Base-by-base conservation (phyloP, 495 filamentous ascomycete genomes). In the Apiosordaria backusii region DNA sequence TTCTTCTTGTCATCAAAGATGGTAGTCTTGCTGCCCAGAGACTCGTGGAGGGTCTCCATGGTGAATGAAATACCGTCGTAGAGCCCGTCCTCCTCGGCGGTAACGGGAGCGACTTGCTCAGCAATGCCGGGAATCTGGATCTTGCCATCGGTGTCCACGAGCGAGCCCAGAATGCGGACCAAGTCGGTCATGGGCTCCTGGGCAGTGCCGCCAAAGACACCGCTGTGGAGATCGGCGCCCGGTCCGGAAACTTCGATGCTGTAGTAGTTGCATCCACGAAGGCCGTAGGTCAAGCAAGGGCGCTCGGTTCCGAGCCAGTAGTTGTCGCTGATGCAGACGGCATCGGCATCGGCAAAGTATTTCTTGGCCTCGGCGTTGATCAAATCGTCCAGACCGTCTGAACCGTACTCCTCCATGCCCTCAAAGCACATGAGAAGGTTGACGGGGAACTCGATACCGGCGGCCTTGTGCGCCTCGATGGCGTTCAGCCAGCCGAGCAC, bases 391-490 rank as follows among this genome's bases (percentile, higher is more conserved):
- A 99, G 85, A 50, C 96, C 96, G 72, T 98, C 96, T 0, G 92
- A 97, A 52, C 96, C 96, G 76, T 97, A 96, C 80, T 99, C 96
- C 80, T 99, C 95, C 96, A 99, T 99, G 53, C 96, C 96, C 80
- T 99, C 96, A 73, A 99, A 99, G 83, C 96, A 99, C 92, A 97
- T 97, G 29, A 99, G 86, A 64, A 99, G 84, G 83, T 99, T 99
- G 70, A 99, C 94, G 5, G 96, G 96, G 74, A 98, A 88, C 58
- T 97, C 94, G 58, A 97, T 83, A 52, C 93, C 92, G 60, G 96
- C 93, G 78, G 91, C 92, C 78, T 93, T 87, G 84, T 99, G 95
- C 13, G 96, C 93, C 77, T 99, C 93, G 63, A 99, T 97, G 59
- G 93, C 92, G 70, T 98, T 98, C 60, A 99, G 78, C 96, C 96